A percentile compares a stretch with the other conserved stretches of the same genome.
Conservation (phyloP, 306 rosid genomes). For the Sicyos edulis region DNA sequence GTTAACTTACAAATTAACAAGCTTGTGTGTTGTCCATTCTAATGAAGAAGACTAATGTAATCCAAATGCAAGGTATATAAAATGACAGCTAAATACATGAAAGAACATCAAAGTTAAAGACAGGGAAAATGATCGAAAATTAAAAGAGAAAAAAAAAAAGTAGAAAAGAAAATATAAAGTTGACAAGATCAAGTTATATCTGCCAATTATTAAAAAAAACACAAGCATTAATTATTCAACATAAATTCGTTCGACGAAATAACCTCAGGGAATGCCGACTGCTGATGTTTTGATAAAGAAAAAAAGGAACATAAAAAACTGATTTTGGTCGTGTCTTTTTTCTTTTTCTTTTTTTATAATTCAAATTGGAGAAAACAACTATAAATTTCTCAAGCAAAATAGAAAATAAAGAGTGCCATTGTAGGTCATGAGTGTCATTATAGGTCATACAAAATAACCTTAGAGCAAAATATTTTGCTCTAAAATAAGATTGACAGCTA, state of each 20-base stretch:
- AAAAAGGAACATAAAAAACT: not conserved
- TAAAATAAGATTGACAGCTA: too few relatives aligned
- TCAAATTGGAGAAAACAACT: too few relatives aligned
- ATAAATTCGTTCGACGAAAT: not conserved
- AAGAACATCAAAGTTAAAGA: constrained; percentile 15
- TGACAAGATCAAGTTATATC: constrained; percentile 13
- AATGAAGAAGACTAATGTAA: not conserved
- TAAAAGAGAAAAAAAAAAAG: not conserved
- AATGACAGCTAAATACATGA: constrained; percentile 23
- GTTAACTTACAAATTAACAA: not conserved
- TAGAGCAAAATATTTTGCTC: too few relatives aligned
- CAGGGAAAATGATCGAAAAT: not conserved
- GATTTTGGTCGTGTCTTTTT: not conserved
- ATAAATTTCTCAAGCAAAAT: too few relatives aligned
- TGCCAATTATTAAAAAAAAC: not conserved
- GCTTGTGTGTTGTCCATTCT: not conserved
- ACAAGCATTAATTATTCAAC: not conserved
- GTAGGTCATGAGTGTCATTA: too few relatives aligned
- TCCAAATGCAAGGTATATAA: constrained; percentile 25
- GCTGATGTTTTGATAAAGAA: not conserved
- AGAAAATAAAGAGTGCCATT: too few relatives aligned
- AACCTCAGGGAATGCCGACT: constrained; percentile 3
- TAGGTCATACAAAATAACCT: too few relatives aligned
- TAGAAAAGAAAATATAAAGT: not conserved
- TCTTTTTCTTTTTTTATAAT: not conserved